Base-by-base conservation (phyloP, 179 eudicot genomes). In the Drosera spatulata region DNA sequence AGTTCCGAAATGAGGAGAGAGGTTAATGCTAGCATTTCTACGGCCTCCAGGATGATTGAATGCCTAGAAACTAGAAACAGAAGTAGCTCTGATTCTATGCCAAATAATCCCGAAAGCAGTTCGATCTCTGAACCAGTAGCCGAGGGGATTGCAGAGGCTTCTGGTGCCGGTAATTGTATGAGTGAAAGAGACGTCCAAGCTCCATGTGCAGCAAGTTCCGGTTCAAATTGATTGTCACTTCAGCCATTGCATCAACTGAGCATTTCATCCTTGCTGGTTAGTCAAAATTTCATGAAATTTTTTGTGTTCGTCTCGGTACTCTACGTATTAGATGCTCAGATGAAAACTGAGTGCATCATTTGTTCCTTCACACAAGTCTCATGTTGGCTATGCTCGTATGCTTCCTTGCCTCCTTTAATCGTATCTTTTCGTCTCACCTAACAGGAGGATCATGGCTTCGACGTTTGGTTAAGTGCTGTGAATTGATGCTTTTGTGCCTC, bases 31-130 rank as follows among this genome's bases (percentile, higher is more conserved):
- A 22, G 33, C 33, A 22, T 22, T 22, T 22, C 33, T 22, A 77
- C 88, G 39, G 80, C 85, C 47, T 79, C 97, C 41, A 72, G 77
- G 4, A 80, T 82, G 91, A 85, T 91, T 88, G 91, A 88, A 59
- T 85, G 70, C 62, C 80, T 83, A 56, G 81, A 83, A 66, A 79
- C 81, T 7, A 66, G 79, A 66, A 82, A 81, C 60, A 68, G 60
- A 63, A 71, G 42, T 53, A 69, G 74, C 67, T 41, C 77, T 52
- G 73, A 69, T 59, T 66, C 80, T 69, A 73, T 54, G 52, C 68
- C 88, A 71, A 68, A 61, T 61, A 69, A 66, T 66, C 64, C 66
- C 39, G 95, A 69, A 62, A 78, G 69, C 63, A 73, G 58, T 67
- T 74, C 76, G 22, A 60, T 72, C 60, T 60, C 66, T 54, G 76